Percentiles rank a stretch among this genome's conserved stretches.
These are phyloP conservation scores for Corniculantispora saksenae DNA, from an alignment of 2,329 filamentous ascomycete genomes.

Conservation along the genomic window DNA sequence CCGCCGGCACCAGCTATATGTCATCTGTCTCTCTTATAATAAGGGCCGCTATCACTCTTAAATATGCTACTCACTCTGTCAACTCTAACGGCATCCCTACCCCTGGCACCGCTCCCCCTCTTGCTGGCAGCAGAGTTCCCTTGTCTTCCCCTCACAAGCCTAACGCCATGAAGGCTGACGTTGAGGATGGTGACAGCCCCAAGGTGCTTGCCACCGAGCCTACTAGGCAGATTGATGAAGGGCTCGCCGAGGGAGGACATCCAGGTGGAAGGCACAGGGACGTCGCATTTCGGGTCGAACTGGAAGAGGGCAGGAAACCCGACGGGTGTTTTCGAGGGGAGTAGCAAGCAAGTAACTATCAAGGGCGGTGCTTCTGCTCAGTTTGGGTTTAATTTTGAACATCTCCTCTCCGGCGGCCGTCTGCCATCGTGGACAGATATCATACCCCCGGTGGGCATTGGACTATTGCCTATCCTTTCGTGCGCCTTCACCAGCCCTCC, in stretches of 20 bases:
- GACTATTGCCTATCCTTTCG: no score
- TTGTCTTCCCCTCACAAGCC: constrained; percentile 61
- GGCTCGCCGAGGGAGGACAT: constrained; percentile 60
- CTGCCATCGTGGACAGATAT: no score
- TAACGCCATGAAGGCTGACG: constrained; percentile 74
- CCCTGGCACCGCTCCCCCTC: constrained; percentile 66
- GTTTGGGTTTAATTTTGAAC: no score
- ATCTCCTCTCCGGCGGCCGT: no score
- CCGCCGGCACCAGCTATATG: constrained; percentile 54
- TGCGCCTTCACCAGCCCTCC: no score
- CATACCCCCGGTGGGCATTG: no score
- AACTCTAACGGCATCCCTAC: constrained; percentile 66
- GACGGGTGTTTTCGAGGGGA: no score
- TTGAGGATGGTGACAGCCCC: constrained; percentile 75
- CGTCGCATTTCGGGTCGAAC: no score
- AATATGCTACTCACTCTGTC: constrained; percentile 37
- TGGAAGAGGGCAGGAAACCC: no score
- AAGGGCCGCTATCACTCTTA: constrained; percentile 60
- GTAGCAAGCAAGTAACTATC: no score
- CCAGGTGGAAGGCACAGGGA: no score
- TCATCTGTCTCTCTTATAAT: constrained; percentile 64
- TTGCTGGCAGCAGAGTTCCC: constrained; percentile 44
- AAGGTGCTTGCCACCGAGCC: constrained; percentile 77
- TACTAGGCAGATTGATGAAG: constrained; percentile 58
- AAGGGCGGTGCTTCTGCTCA: no score